A percentile compares a stretch with the other conserved stretches of the same genome.
These are phyloP conservation scores for Pogostemon cablin DNA, from an alignment of 257 asterid genomes.

Conservation along the genomic window DNA sequence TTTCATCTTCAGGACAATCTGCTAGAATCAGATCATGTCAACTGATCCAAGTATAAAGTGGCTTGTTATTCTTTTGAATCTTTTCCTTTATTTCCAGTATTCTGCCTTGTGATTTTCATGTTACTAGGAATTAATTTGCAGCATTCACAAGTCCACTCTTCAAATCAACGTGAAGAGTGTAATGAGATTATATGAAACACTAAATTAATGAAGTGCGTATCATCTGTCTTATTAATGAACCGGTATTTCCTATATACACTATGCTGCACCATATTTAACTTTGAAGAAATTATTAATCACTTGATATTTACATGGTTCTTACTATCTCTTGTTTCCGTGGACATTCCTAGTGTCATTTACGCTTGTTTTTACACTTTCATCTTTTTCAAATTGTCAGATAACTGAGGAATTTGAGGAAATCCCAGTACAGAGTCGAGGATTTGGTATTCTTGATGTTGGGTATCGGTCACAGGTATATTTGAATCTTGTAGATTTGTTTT, in stretches of 20 bases:
- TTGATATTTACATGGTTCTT: not conserved
- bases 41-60: not conserved
- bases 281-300: not conserved
- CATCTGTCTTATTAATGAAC: not conserved
- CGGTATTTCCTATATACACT: not conserved
- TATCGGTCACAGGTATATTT: conserved; percentile 36
- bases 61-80: not conserved
- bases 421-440: conserved; percentile 39
- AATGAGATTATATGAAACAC: not conserved
- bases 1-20: not conserved
- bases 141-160: not conserved
- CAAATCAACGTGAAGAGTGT: not conserved
- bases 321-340: not conserved
- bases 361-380: not conserved
- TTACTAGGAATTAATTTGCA: not conserved
- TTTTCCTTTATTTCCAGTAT: not conserved
- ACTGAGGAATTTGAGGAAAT: conserved; percentile 34
- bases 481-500: not conserved
- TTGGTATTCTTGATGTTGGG: conserved; percentile 40
- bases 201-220: not conserved
- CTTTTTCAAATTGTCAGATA: conserved; percentile 23
- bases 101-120: not conserved
- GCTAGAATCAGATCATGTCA: not conserved
- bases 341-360: not conserved
- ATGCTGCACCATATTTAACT: conserved; percentile 17